Evolutionary conservation across 2,329 filamentous ascomycete species (phyloP).

Genomic region (Diaporthe sp.): DNA sequence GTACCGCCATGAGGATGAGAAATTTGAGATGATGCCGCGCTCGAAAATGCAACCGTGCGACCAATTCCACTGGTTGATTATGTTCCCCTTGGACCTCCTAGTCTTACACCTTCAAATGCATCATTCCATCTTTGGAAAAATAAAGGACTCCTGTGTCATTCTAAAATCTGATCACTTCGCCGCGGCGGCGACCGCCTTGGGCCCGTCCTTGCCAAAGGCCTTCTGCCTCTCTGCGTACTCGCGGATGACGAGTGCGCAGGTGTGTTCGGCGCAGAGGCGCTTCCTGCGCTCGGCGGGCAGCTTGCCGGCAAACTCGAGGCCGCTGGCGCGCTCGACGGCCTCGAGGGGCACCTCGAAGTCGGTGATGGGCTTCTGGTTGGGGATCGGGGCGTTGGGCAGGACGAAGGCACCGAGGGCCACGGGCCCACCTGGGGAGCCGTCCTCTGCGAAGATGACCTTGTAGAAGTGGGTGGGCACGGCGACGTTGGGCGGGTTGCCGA

Average conservation of each 20-base stretch:
- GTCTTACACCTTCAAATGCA: neutral
- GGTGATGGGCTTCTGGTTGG: slow-evolving; percentile 86
- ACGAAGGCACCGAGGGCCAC: slow-evolving; percentile 96
- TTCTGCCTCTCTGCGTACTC: slow-evolving; percentile 79
- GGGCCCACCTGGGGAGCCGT: slow-evolving; percentile 76
- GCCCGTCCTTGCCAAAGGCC: slow-evolving; percentile 62
- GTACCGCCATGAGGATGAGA: slow-evolving; percentile 2
- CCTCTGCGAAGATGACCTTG: slow-evolving; percentile 98
- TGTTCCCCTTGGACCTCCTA: neutral
- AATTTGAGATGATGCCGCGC: slow-evolving; percentile 21
- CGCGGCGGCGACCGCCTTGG: slow-evolving; percentile 37
- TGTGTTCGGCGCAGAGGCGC: slow-evolving; percentile 87
- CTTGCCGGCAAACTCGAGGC: slow-evolving; percentile 89
- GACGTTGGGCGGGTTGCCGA: slow-evolving; percentile 92
- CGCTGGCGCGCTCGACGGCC: slow-evolving; percentile 90
- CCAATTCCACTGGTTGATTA: neutral
- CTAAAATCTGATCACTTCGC: slow-evolving; percentile 3
- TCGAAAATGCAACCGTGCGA: slow-evolving; percentile 29
- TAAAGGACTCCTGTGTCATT: neutral
- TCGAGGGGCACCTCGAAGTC: slow-evolving; percentile 98
- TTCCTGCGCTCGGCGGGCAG: slow-evolving; percentile 81
- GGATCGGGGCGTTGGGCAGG: slow-evolving; percentile 89
- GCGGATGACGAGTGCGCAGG: slow-evolving; percentile 84
- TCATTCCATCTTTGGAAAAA: neutral
- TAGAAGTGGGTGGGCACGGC: slow-evolving; percentile 99